Base-by-base conservation (phyloP, 129 eudicot species). In the Saussurea involucrata region DNA sequence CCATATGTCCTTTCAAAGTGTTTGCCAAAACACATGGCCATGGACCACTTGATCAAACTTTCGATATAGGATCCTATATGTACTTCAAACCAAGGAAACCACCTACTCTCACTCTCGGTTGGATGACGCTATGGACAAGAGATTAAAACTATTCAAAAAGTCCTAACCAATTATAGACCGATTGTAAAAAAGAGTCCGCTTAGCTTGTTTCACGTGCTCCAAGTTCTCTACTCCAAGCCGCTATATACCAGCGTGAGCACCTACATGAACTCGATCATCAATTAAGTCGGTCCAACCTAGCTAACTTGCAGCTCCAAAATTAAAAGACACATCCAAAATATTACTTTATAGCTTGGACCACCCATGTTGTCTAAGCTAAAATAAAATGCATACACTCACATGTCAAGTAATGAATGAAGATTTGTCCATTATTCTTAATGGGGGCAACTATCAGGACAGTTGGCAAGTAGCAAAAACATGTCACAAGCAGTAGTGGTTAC, bases 401-500 rank as follows among this genome's bases (percentile, higher is more conserved):
- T 17, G 60, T n/a, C 60, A 53, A 53, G 60, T 53, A 53, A 53
- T 53, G 22, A 53, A 53, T 53, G 61, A 53, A 53, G 61, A 53
- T 53, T 53, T 53, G 71, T 12, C 71, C 44, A 31, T 66, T n/a
- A n/a, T 36, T 66, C 24, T 15, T 66, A 66, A 66, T 15, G 37
- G 42, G 42, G 24, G 71, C 44, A 66, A 31, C 71, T 15, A 66
- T 66, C 71, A 66, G 24, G 24, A 31, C 71, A 66, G 71, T 66
- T 66, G n/a, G 44, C 44, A 15, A 66, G 71, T 66, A 66, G 37
- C 44, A 34, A 31, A 66, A 66, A 66, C 40, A 44, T n/a, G 31
- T 66, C 24, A 31, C 42, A 66, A 66, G 70, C 42, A 66, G 44
- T 31, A n/a, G 46, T 66, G 25, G 44, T 31, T 66, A 66, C 71